Evolutionary conservation across 2,329 filamentous ascomycete genomes (phyloP).

Genomic region (Fusarium siculi): DNA sequence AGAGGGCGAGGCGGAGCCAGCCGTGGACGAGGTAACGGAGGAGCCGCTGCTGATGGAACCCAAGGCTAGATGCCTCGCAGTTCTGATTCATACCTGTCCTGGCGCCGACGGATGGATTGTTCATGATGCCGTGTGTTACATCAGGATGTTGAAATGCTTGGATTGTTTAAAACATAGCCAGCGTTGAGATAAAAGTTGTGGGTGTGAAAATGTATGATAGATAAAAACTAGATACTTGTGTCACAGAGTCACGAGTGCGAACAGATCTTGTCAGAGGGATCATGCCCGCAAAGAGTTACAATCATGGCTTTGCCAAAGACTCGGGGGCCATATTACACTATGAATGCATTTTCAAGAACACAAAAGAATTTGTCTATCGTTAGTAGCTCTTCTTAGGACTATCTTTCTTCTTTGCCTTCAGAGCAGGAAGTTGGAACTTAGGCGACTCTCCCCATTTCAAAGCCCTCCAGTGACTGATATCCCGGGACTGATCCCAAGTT

Average conservation of each 20-base stretch:
- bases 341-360: background rate
- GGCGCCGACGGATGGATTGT: background rate
- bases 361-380: background rate
- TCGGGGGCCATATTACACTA: conserved; percentile 34
- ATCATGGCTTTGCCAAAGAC: conserved; percentile 11
- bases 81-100: background rate
- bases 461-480: conserved; percentile 71
- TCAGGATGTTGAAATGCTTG: conserved; percentile 9
- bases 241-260: conserved; percentile 40
- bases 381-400: conserved; percentile 34
- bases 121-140: conserved; percentile 8
- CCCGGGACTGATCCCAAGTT: conserved; percentile 76
- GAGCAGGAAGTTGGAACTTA: conserved; percentile 70
- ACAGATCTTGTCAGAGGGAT: conserved; percentile 6
- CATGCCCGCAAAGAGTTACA: background rate
- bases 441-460: conserved; percentile 73
- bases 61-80: conserved; percentile 35
- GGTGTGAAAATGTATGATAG: conserved; percentile 38
- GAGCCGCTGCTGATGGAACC: conserved; percentile 25
- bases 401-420: conserved; percentile 68
- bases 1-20: conserved; percentile 51
- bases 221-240: conserved; percentile 33
- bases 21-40: conserved; percentile 49
- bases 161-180: conserved; percentile 8
- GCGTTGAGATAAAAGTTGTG: conserved; percentile 10